Evolutionary conservation across 257 asterid genomes (phyloP).

Genomic region (Ballota nigra): DNA sequence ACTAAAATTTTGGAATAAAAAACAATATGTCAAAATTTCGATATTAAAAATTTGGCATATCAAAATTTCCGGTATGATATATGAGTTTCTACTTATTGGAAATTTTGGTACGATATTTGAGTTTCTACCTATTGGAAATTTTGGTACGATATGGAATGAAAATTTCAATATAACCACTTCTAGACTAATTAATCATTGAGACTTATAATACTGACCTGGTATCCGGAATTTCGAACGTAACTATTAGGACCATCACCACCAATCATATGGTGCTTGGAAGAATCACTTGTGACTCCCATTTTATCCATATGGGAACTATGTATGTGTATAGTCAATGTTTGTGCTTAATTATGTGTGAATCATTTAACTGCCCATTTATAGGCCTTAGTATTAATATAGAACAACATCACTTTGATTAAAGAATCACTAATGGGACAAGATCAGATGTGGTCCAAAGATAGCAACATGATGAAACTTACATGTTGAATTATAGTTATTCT

Average conservation of each 20-base stretch:
- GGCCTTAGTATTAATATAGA: not conserved
- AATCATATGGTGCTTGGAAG: slow-evolving; percentile 41
- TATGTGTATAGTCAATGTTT: not conserved
- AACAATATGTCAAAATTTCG: too few relatives aligned
- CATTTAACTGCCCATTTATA: slow-evolving; percentile 2
- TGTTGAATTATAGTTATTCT: not conserved
- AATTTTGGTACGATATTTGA: too few relatives aligned
- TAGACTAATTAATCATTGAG: too few relatives aligned
- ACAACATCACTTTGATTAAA: not conserved
- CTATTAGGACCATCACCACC: slow-evolving; percentile 60
- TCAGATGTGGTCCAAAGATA: slow-evolving; percentile 1
- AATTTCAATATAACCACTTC: too few relatives aligned
- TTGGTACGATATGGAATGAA: too few relatives aligned
- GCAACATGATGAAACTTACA: not conserved
- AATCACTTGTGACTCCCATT: not conserved
- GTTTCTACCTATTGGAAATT: too few relatives aligned
- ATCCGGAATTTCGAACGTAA: slow-evolving; percentile 45
- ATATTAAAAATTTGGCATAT: too few relatives aligned
- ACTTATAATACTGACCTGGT: slow-evolving; percentile 32
- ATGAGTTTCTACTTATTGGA: too few relatives aligned
- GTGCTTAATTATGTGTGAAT: not conserved
- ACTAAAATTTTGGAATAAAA: too few relatives aligned
- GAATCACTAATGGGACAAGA: not conserved
- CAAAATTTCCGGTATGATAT: too few relatives aligned
- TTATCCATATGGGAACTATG: slow-evolving; percentile 24